These are phyloP conservation scores for Lentinus tigrinus DNA, from an alignment of 768 basidiomycete genomes.

Conservation along the genomic window DNA sequence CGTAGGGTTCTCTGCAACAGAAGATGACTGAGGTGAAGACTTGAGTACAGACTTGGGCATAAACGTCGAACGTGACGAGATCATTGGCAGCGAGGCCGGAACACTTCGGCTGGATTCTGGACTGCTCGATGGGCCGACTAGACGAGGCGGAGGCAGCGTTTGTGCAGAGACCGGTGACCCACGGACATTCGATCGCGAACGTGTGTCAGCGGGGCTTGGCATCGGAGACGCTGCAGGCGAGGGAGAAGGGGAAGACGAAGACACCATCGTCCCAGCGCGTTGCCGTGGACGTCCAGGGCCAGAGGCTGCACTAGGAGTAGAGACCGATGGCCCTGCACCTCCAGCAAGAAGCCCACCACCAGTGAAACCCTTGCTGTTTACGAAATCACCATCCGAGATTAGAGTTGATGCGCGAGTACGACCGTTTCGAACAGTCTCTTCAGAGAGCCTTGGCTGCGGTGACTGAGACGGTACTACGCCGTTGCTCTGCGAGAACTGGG, in stretches of 20 bases:
- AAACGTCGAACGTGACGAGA: not conserved
- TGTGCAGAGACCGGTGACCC: not conserved
- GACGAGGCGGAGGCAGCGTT: slow-evolving; percentile 5
- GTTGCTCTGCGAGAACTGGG: slow-evolving; percentile 24
- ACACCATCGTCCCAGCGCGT: slow-evolving; percentile 8
- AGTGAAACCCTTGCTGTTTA: slow-evolving; percentile 24
- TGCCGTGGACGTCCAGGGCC: slow-evolving; percentile 1
- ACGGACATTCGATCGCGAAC: not conserved
- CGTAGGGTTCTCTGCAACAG: not conserved
- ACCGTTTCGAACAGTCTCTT: slow-evolving; percentile 7
- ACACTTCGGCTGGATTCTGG: not conserved
- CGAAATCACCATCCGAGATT: slow-evolving; percentile 12
- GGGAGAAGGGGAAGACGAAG: slow-evolving; percentile 7
- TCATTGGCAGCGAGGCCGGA: not conserved
- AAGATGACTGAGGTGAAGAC: slow-evolving; percentile 3
- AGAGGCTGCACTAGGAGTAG: slow-evolving; percentile 2
- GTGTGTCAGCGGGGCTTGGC: slow-evolving; percentile 1
- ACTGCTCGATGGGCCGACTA: slow-evolving; percentile 1
- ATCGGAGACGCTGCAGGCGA: slow-evolving; percentile 7
- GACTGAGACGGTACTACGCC: not conserved
- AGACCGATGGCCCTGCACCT: not conserved
- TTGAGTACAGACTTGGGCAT: slow-evolving; percentile 14
- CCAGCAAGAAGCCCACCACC: slow-evolving; percentile 23
- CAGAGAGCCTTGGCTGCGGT: not conserved
- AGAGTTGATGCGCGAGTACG: slow-evolving; percentile 18